Conservation (phyloP, 108 stramenopile genomes). For the Cafeteria roenbergensis region DNA sequence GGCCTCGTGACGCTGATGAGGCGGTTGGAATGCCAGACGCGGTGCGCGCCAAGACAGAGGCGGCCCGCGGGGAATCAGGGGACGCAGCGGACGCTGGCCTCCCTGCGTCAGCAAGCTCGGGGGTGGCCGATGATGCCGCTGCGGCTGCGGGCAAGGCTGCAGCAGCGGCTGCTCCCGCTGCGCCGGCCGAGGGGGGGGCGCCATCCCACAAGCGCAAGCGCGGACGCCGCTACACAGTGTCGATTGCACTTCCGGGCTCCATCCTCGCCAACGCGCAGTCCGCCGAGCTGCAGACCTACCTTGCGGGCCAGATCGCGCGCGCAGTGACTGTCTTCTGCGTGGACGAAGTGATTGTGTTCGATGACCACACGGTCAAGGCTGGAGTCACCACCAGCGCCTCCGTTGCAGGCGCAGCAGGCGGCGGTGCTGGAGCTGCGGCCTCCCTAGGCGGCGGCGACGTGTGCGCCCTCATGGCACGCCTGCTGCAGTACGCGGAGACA, state of each 20-base stretch:
- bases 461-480: constrained; percentile 75
- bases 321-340: constrained; percentile 83
- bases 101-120: no score
- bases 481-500: constrained; percentile 78
- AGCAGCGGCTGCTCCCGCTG: no score
- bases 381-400: constrained; percentile 22
- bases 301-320: constrained; percentile 83
- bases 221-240: constrained; percentile 68
- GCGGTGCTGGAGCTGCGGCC: not conserved
- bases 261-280: constrained; percentile 82
- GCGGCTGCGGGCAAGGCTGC: no score
- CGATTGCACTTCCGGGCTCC: constrained; percentile 76
- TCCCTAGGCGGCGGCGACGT: constrained; percentile 7
- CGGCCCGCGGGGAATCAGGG: no score
- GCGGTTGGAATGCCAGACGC: no score
- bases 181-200: no score
- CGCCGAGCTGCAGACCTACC: constrained; percentile 67
- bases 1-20: no score
- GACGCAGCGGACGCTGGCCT: no score
- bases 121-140: no score
- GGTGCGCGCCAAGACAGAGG: no score
- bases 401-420: constrained; percentile 1
- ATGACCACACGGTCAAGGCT: constrained; percentile 64
- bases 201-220: constrained; percentile 20
- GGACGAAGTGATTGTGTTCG: constrained; percentile 88